Percentiles rank a stretch among this genome's conserved stretches.
These are phyloP conservation scores for Candida berthetii DNA, from an alignment of 805 yeast species.

Conservation along the genomic window DNA sequence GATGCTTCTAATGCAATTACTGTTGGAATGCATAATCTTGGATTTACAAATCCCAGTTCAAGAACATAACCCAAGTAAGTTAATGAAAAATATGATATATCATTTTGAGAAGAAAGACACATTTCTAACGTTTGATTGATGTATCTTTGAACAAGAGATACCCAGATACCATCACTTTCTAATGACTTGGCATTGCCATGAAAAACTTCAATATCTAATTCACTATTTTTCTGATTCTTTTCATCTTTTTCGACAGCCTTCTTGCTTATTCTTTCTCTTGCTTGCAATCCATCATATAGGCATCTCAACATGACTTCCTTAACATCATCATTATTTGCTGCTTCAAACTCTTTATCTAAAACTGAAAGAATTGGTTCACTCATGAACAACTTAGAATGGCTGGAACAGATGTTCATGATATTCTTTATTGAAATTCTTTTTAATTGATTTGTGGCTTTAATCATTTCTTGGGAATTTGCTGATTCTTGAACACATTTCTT, in stretches of 20 bases:
- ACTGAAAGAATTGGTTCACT: conserved; percentile 45
- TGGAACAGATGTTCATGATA: conserved; percentile 50
- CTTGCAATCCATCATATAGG: conserved; percentile 28
- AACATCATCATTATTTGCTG: conserved; percentile 27
- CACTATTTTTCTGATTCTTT: conserved; percentile 26
- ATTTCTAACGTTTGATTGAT: conserved; percentile 39
- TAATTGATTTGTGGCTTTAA: too few relatives aligned
- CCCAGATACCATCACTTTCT: conserved; percentile 64
- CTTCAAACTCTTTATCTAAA: conserved; percentile 42
- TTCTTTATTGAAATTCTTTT: conserved; percentile 51
- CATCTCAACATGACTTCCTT: conserved; percentile 51
- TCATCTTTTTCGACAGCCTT: conserved; percentile 44
- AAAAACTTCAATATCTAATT: conserved; percentile 42
- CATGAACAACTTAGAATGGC: conserved; percentile 62
- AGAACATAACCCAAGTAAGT: conserved; percentile 50
- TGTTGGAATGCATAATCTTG: conserved; percentile 62
- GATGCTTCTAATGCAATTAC: conserved; percentile 66
- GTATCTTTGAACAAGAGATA: conserved; percentile 65
- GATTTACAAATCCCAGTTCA: conserved; percentile 67
- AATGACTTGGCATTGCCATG: conserved; percentile 44
- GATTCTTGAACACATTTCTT: conserved; percentile 20
- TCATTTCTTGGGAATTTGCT: conserved; percentile 20
- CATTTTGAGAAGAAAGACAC: conserved; percentile 40
- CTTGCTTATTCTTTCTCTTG: not conserved
- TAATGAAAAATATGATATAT: conserved; percentile 46